These are phyloP conservation scores for Prototheca wickerhamii DNA, from an alignment of 163 green algal species.

Conservation along the genomic window DNA sequence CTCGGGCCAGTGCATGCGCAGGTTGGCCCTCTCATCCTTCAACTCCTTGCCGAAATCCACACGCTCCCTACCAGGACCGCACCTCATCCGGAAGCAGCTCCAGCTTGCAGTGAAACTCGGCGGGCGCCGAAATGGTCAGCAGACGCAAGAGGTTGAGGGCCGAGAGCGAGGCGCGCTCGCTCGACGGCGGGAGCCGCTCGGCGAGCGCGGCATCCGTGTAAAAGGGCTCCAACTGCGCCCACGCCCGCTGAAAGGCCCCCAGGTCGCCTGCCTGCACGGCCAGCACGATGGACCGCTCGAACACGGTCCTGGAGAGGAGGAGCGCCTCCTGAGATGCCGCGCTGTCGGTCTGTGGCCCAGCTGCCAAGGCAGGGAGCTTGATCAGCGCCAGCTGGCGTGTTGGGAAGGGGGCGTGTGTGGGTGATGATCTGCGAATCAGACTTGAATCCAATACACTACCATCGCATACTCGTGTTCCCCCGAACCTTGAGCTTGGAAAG, in stretches of 20 bases:
- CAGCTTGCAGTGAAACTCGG: conserved; percentile 95
- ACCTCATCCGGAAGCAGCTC: conserved; percentile 71
- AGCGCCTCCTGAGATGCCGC: conserved; percentile 62
- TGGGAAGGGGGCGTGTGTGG: background rate
- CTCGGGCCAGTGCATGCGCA: too few species aligned
- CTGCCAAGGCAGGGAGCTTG: conserved; percentile 60
- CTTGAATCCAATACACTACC: too few species aligned
- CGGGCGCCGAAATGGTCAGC: conserved; percentile 89
- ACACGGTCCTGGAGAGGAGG: conserved; percentile 57
- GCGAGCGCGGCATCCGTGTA: conserved; percentile 42
- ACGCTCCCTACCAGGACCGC: background rate
- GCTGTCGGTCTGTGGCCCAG: conserved; percentile 38
- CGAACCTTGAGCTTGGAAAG: conserved; percentile 2
- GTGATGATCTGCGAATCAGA: background rate
- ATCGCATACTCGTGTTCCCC: too few species aligned
- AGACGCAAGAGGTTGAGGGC: conserved; percentile 88
- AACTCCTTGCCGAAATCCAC: conserved; percentile 1
- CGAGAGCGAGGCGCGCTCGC: conserved; percentile 54
- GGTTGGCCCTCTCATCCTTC: too few species aligned
- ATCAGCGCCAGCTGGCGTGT: conserved; percentile 64
- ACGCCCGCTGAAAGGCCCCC: conserved; percentile 80
- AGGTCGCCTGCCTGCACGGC: conserved; percentile 67
- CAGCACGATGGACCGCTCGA: conserved; percentile 70
- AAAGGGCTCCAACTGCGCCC: conserved; percentile 77
- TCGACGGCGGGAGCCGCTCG: conserved; percentile 42